Conservation (phyloP, 2,329 filamentous ascomycete genomes). For the Pestalotiopsis fici region DNA sequence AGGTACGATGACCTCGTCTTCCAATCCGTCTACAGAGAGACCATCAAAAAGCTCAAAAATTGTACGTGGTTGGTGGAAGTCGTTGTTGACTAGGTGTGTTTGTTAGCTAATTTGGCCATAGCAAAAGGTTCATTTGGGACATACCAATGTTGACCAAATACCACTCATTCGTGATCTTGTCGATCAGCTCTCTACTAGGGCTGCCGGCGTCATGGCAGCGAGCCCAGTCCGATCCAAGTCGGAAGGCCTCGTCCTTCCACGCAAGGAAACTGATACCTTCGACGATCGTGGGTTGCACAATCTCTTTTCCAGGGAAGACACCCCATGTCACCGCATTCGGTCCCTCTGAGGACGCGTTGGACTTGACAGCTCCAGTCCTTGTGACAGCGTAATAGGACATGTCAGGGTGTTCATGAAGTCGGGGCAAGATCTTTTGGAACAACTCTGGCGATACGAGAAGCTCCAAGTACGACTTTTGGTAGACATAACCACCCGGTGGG, state of each 20-base stretch:
- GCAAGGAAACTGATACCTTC: constrained; percentile 97
- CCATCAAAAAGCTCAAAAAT: constrained; percentile 88
- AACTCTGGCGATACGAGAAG: constrained; percentile 81
- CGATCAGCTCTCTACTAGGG: constrained; percentile 77
- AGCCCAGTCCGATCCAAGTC: constrained; percentile 90
- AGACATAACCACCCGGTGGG: constrained; percentile 91
- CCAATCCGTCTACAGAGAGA: constrained; percentile 67
- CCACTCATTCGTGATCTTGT: constrained; percentile 86
- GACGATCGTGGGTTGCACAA: constrained; percentile 99
- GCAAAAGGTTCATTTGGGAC: constrained; percentile 26
- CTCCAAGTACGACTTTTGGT: constrained; percentile 97
- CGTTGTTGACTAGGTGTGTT: constrained; percentile 76
- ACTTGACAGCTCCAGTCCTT: constrained; percentile 77
- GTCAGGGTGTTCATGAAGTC: constrained; percentile 77
- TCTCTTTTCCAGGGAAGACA: constrained; percentile 97
- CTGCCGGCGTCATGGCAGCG: constrained; percentile 80
- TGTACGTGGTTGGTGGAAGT: constrained; percentile 82
- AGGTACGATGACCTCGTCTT: constrained; percentile 34
- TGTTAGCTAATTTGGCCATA: background rate
- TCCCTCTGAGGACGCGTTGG: constrained; percentile 81
- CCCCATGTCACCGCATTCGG: constrained; percentile 99
- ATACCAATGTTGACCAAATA: constrained; percentile 92
- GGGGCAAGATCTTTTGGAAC: constrained; percentile 73
- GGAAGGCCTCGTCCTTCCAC: constrained; percentile 98
- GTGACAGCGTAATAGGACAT: constrained; percentile 95